Evolutionary conservation across 139 green algal genomes (phyloP), one percentile per base, ranked within the genome.

Genomic region (Micromonas commoda): DNA sequence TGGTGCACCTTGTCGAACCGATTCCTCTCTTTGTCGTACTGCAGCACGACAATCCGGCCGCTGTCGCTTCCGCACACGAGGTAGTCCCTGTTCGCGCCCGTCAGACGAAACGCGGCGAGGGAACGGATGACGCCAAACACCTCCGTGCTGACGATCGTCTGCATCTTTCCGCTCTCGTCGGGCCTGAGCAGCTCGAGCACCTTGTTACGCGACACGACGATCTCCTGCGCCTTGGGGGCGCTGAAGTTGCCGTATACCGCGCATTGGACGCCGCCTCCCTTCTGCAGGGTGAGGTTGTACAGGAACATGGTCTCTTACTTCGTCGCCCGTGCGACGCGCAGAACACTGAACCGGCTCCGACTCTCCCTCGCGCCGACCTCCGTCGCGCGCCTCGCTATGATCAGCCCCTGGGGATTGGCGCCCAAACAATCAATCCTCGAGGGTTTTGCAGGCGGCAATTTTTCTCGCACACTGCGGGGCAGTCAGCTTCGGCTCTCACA

Each of bases 181-280:
- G 94, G 95, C 0, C 95, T 85, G 9, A 99, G 86, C 39, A 99
- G 89, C 86, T 99, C 95, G 77, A 99, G 86, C n/a, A 93, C 78
- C 71, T 93, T 93, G 60, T 92, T 93, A 0, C 91, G 82, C 2
- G 89, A 90, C 16, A 97, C 93, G 21, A 97, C 89, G 1, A 99
- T 88, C 87, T 99, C 96, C 68, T 98, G 92, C 33, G 89, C 89
- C 82, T 98, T 98, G 28, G 91, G 87, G 5, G 87, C 93, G 5
- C 88, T 94, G 80, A 99, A 99, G 84, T 93, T 97, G 71, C 96
- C 96, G 53, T 83, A 79, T 1, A 83, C 60, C 23, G 82, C 78
- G 38, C 23, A 35, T 61, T 69, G 35, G 52, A 68, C 52, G 20
- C 52, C 52, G 2, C 52, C 57, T 0, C 20, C 19, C 51, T 68